Evolutionary conservation across 2,329 filamentous ascomycete genomes (phyloP).

Genomic region (Cordyceps fumosorosea): DNA sequence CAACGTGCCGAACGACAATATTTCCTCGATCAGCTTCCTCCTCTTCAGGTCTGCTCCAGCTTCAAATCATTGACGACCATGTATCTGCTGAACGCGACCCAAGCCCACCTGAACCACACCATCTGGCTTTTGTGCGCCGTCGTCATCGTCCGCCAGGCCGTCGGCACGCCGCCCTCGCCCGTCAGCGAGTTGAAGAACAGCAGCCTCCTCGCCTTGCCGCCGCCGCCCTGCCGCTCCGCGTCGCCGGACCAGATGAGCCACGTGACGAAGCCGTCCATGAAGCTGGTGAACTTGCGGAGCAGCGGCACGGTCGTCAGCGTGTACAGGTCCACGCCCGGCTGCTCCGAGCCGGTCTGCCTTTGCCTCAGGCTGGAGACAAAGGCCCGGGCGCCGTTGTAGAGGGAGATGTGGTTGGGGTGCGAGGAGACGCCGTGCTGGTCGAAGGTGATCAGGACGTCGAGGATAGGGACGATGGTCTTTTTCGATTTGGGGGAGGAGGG

Average conservation of each 20-base stretch:
- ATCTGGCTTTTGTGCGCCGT: constrained; percentile 90
- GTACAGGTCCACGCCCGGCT: constrained; percentile 72
- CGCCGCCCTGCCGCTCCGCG: constrained; percentile 30
- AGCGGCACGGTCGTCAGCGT: constrained; percentile 69
- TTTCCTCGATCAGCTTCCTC: too few relatives aligned
- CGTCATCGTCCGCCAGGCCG: constrained; percentile 81
- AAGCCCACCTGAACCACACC: constrained; percentile 96
- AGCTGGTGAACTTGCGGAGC: constrained; percentile 70
- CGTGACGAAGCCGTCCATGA: constrained; percentile 71
- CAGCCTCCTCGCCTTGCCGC: constrained; percentile 35
- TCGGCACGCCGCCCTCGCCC: constrained; percentile 42
- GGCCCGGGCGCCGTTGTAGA: constrained; percentile 71
- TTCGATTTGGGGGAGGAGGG: background rate
- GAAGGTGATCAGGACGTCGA: constrained; percentile 86
- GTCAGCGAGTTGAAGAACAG: constrained; percentile 63
- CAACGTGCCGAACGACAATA: too few relatives aligned
- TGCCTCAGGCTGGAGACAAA: constrained; percentile 65
- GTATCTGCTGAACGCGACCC: constrained; percentile 85
- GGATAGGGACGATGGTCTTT: constrained; percentile 36
- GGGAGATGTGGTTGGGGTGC: constrained; percentile 89
- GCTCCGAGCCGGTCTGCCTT: constrained; percentile 50
- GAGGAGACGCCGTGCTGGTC: constrained; percentile 74
- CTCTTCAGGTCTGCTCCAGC: constrained; percentile 29
- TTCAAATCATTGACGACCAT: constrained; percentile 91
- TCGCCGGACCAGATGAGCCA: constrained; percentile 45